These are phyloP conservation scores for Rhodotorula taiwanensis DNA, from an alignment of 768 basidiomycete species.

Conservation along the genomic window DNA sequence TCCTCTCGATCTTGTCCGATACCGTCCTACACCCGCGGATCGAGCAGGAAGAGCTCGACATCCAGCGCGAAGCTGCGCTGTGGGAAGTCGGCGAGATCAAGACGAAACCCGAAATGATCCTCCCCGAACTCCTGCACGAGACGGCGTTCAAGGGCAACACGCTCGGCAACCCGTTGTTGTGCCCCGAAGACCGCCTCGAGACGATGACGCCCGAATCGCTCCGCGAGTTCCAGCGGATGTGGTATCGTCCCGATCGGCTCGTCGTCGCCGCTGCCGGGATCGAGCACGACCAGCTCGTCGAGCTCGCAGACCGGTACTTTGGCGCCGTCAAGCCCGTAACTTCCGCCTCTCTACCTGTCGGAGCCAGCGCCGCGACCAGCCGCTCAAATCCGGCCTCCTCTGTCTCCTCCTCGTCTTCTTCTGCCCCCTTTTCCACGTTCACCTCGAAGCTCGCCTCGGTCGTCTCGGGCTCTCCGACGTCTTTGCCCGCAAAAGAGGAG, in stretches of 20 bases:
- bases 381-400: constrained; percentile 39
- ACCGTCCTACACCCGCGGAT: constrained; percentile 76
- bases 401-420: constrained; percentile 46
- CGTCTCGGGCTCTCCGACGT: constrained; percentile 28
- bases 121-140: constrained; percentile 81
- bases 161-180: constrained; percentile 83
- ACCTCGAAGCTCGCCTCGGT: constrained; percentile 47
- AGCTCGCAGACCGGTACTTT: constrained; percentile 75
- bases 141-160: constrained; percentile 72
- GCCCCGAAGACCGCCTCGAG: constrained; percentile 74
- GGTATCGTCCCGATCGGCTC: constrained; percentile 91
- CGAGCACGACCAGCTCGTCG: constrained; percentile 78
- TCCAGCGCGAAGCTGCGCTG: constrained; percentile 74
- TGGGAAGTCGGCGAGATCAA: constrained; percentile 86
- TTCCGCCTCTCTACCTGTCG: too few relatives aligned
- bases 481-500: constrained; percentile 5
- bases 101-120: constrained; percentile 82
- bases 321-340: constrained; percentile 53
- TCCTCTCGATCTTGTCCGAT: constrained; percentile 82
- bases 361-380: not conserved
- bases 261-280: constrained; percentile 92
- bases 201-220: constrained; percentile 59
- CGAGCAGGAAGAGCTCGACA: constrained; percentile 66
- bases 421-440: constrained; percentile 42
- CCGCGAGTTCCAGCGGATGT: constrained; percentile 60